phyloP scores from a whole-genome alignment of 164 flowering plant genomes.

The Cinnamomum chago region DNA sequence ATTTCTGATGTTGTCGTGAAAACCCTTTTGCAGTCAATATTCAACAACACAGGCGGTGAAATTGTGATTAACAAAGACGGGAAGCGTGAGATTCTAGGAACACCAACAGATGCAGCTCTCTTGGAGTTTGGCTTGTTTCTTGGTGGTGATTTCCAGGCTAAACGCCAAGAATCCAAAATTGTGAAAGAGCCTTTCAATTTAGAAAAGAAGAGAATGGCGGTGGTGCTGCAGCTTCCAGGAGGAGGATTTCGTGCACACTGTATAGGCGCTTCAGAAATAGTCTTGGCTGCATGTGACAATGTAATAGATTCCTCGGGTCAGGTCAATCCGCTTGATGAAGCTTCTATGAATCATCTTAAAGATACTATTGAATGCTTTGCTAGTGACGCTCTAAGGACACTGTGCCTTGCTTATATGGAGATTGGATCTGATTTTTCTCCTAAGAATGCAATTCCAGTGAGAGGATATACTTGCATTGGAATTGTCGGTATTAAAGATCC shows the following conservation, averaged over 20 bases:
- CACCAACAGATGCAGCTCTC: slow-evolving; percentile 89
- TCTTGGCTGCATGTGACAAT: slow-evolving; percentile 78
- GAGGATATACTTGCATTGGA: slow-evolving; percentile 79
- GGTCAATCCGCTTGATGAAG: slow-evolving; percentile 56
- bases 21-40: slow-evolving; percentile 68
- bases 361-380: slow-evolving; percentile 74
- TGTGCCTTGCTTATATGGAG: slow-evolving; percentile 85
- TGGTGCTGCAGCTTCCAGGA: slow-evolving; percentile 65
- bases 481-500: slow-evolving; percentile 96
- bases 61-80: slow-evolving; percentile 50
- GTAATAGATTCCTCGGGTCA: slow-evolving; percentile 49
- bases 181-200: slow-evolving; percentile 88
- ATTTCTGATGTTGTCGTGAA: slow-evolving; percentile 49
- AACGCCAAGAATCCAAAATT: slow-evolving; percentile 42
- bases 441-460: slow-evolving; percentile 47
- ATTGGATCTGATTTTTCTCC: slow-evolving; percentile 46
- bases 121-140: slow-evolving; percentile 76
- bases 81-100: slow-evolving; percentile 65
- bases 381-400: slow-evolving; percentile 79
- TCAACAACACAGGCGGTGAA: slow-evolving; percentile 89
- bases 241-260: slow-evolving; percentile 65
- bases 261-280: slow-evolving; percentile 89
- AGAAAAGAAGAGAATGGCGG: slow-evolving; percentile 74
- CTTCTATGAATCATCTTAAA: slow-evolving; percentile 35
- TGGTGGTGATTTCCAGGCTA: slow-evolving; percentile 68